Percentiles rank a stretch among this genome's conserved stretches.
Conservation (phyloP, 371 early-diverging fungal species). For the Vavraia culicis region DNA sequence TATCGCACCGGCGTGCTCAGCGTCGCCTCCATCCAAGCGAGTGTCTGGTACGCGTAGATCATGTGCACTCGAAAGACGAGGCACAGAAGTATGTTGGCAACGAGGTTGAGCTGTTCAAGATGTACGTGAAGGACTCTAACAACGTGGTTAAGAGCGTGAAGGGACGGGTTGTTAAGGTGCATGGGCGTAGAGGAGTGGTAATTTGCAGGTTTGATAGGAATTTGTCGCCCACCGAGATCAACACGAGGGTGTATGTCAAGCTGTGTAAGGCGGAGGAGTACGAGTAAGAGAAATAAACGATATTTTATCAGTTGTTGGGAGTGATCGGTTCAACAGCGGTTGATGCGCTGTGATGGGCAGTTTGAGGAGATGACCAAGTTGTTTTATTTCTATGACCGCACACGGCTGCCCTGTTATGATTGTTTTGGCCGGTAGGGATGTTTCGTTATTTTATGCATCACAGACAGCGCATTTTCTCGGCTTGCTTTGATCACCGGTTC, state of each 20-base stretch:
- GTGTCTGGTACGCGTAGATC: conserved; percentile 34
- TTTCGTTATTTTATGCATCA: too few relatives aligned
- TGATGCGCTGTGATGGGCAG: too few relatives aligned
- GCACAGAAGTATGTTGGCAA: conserved; percentile 40
- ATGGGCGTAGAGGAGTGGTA: conserved; percentile 42
- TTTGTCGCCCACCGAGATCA: conserved; percentile 33
- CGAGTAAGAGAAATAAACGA: too few relatives aligned
- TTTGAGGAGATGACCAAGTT: too few relatives aligned
- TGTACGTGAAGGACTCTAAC: conserved; percentile 20
- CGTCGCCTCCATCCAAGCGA: conserved; percentile 34
- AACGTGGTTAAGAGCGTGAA: conserved; percentile 29
- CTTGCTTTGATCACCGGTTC: too few relatives aligned
- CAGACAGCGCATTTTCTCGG: too few relatives aligned
- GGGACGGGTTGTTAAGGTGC: conserved; percentile 23
- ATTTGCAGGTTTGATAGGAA: conserved; percentile 40
- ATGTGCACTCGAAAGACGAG: conserved; percentile 27
- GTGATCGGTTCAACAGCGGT: too few relatives aligned
- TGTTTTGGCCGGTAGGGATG: too few relatives aligned
- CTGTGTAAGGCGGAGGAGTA: conserved; percentile 38
- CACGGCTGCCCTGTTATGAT: too few relatives aligned
- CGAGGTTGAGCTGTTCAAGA: conserved; percentile 34
- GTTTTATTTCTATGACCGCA: too few relatives aligned
- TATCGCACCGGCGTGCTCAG: conserved; percentile 38
- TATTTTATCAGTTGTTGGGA: too few relatives aligned
- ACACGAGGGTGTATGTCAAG: conserved; percentile 36